Conservation (phyloP, 2,329 filamentous ascomycete genomes). For the Paraconiothyrium sp. region DNA sequence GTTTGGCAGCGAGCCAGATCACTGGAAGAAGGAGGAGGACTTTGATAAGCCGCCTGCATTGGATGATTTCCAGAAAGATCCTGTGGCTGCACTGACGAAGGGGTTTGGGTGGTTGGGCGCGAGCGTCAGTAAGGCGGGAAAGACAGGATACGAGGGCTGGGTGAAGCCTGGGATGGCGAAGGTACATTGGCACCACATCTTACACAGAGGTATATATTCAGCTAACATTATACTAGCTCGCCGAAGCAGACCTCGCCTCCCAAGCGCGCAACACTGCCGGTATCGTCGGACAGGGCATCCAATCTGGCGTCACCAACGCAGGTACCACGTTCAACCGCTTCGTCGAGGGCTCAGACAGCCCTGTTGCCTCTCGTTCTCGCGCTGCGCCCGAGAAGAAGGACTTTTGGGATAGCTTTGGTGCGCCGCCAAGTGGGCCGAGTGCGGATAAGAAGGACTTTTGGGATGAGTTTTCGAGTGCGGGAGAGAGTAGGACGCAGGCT, state of each 20-base stretch:
- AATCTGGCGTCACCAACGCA: conserved; percentile 73
- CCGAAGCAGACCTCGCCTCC: conserved; percentile 67
- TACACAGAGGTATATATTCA: background rate
- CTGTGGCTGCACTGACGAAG: conserved; percentile 86
- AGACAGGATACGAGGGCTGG: conserved; percentile 88
- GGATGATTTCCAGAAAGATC: conserved; percentile 92
- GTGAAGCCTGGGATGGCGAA: conserved; percentile 92
- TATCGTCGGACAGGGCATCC: conserved; percentile 68
- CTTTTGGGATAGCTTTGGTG: conserved; percentile 92
- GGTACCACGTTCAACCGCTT: conserved; percentile 85
- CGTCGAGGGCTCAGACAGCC: conserved; percentile 71
- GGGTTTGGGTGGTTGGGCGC: conserved; percentile 94
- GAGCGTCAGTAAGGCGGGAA: conserved; percentile 88
- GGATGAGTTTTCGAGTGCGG: conserved; percentile 65
- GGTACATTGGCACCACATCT: conserved; percentile 59
- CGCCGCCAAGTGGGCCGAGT: conserved; percentile 60
- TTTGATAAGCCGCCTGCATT: conserved; percentile 69
- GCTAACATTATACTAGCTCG: conserved; percentile 66
- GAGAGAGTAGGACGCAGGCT: conserved; percentile 38
- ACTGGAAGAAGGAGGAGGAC: conserved; percentile 55
- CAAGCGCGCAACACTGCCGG: conserved; percentile 68
- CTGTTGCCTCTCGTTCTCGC: conserved; percentile 22
- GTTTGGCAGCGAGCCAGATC: conserved; percentile 81
- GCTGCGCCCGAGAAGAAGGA: conserved; percentile 74
- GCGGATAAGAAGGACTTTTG: conserved; percentile 64